phyloP scores from a whole-genome alignment of 495 filamentous ascomycete species.

The Mytilinidion resinicola region DNA sequence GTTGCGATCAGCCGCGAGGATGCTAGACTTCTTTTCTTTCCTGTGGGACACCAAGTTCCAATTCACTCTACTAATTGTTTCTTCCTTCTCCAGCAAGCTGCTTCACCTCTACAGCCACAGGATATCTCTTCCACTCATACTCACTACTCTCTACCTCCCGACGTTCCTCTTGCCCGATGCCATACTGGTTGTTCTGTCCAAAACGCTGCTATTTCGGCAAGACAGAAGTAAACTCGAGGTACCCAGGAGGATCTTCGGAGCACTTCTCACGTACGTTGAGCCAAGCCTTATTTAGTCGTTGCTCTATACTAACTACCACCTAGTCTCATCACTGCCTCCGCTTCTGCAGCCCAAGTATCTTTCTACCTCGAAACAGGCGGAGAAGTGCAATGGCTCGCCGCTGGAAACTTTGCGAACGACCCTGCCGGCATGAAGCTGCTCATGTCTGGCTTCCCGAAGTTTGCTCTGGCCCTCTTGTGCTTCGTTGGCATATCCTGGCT shows the following conservation, averaged over 20 bases:
- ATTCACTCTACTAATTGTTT: background rate
- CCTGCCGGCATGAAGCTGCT: background rate
- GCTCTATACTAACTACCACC: background rate
- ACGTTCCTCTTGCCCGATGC: background rate
- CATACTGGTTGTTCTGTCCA: background rate
- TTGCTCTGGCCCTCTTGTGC: background rate
- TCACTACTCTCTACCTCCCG: background rate
- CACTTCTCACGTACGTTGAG: background rate
- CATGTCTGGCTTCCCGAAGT: background rate
- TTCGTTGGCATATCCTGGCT: background rate
- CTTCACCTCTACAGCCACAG: background rate
- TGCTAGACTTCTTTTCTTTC: too few relatives aligned
- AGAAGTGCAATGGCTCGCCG: background rate
- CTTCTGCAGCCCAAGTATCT: background rate
- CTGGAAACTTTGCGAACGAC: background rate
- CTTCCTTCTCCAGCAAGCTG: background rate
- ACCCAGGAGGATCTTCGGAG: background rate
- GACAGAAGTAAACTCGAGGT: background rate
- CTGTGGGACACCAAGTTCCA: background rate
- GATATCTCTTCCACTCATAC: background rate
- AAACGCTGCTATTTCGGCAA: background rate
- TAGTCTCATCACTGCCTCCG: background rate
- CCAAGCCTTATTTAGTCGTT: too few relatives aligned
- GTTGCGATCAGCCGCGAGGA: too few relatives aligned
- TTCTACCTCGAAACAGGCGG: conserved; percentile 1